Evolutionary conservation across 1,284 basidiomycete genomes (phyloP).

Genomic region (Gymnopus androsaceus): DNA sequence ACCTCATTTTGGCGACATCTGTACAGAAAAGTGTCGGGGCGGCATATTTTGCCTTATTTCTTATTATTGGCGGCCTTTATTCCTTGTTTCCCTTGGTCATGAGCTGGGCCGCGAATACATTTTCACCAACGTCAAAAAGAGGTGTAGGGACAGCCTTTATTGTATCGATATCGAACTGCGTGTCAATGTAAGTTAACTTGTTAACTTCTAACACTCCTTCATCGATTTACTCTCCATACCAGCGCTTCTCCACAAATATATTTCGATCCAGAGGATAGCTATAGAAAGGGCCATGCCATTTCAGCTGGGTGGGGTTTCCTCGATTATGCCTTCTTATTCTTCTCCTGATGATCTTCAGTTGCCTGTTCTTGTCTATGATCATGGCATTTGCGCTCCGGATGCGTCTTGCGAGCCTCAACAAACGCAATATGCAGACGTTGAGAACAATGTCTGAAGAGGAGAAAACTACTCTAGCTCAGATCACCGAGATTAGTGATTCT

Average conservation of each 20-base stretch:
- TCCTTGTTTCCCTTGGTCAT: conserved; percentile 59
- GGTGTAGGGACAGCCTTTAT: conserved; percentile 62
- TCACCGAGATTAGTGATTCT: conserved; percentile 7
- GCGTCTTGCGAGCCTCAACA: conserved; percentile 69
- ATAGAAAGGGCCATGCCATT: conserved; percentile 38
- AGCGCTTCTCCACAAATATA: conserved; percentile 62
- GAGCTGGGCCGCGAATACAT: conserved; percentile 60
- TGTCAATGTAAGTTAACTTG: conserved; percentile 49
- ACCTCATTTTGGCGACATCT: conserved; percentile 52
- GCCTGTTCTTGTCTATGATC: conserved; percentile 45
- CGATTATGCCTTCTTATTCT: not conserved
- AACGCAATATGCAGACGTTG: conserved; percentile 5
- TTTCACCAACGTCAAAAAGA: conserved; percentile 60
- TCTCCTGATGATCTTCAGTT: not conserved
- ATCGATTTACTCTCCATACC: not conserved
- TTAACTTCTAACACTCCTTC: not conserved
- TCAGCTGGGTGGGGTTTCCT: not conserved
- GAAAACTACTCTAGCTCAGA: not conserved
- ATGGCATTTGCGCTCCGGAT: conserved; percentile 80
- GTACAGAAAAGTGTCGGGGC: conserved; percentile 53
- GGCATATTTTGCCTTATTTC: conserved; percentile 57
- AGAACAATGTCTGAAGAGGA: conserved; percentile 10
- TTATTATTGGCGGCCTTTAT: conserved; percentile 57
- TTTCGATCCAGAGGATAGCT: conserved; percentile 51
- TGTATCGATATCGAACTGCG: conserved; percentile 56